A percentile compares a stretch with the other conserved stretches of the same genome.
Evolutionary conservation across 176 grass and related monocot genomes (phyloP).

Genomic region (Triticum dicoccoides): DNA sequence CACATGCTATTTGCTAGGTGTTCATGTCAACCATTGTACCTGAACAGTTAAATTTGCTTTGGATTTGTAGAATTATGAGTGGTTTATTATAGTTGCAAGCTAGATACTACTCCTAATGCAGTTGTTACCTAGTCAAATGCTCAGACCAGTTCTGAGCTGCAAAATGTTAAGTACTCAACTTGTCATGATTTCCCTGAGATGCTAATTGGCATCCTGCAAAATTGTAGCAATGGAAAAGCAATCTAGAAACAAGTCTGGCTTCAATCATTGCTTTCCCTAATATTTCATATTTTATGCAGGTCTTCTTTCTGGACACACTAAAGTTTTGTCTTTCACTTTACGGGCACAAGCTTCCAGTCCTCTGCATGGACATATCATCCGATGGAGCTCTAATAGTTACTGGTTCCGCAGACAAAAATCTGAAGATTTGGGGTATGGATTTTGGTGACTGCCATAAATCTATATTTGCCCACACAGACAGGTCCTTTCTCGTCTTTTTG

Average conservation of each 20-base stretch:
- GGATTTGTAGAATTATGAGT: background rate
- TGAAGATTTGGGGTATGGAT: slow-evolving; percentile 98
- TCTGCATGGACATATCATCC: slow-evolving; percentile 97
- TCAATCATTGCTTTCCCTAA: slow-evolving; percentile 27
- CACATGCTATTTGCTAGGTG: background rate
- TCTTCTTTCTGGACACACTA: slow-evolving; percentile 78
- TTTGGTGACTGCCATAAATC: slow-evolving; percentile 92
- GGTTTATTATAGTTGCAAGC: background rate
- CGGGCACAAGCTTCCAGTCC: slow-evolving; percentile 86
- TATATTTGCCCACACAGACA: slow-evolving; percentile 90
- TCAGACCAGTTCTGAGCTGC: background rate
- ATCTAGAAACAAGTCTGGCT: slow-evolving; percentile 2
- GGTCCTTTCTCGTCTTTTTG: slow-evolving; percentile 32
- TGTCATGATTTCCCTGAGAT: background rate
- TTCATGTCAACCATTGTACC: background rate
- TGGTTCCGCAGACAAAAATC: slow-evolving; percentile 92
- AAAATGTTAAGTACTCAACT: background rate
- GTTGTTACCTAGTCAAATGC: background rate
- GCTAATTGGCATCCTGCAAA: slow-evolving; percentile 3
- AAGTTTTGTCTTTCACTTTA: slow-evolving; percentile 77
- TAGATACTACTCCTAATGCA: background rate
- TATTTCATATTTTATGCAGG: slow-evolving; percentile 45
- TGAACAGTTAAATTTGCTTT: background rate
- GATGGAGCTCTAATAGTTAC: slow-evolving; percentile 86
- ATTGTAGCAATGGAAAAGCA: background rate